Base-by-base conservation (phyloP, 2,329 filamentous ascomycete genomes). In the Alternaria brassicicola region DNA sequence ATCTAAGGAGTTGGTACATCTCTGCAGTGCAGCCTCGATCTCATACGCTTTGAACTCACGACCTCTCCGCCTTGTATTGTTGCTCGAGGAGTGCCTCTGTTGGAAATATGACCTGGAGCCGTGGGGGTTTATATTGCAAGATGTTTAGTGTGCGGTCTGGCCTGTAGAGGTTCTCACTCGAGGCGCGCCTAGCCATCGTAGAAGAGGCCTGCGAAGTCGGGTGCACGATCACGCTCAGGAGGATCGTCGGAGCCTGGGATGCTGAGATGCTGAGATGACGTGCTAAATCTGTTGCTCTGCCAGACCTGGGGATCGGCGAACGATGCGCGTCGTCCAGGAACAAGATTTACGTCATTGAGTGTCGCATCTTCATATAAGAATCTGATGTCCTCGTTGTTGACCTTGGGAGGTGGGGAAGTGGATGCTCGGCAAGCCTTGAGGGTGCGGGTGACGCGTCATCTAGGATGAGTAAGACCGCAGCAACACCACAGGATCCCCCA, bases 381-480 rank as follows among this genome's bases (percentile, higher is more conserved):
- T 6, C 28, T 42, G 43, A 36, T 39, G 26, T 23, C 35, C 39
- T 39, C 21, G 33, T 6, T 50, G 36, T 19, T 31, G 36, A 19
- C 15, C 21, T 17, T 19, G 26, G 26, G 23, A 30, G 33, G 17
- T 53, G 49, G 55, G 28, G 19, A 45, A 30, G 12, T 36, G 25
- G 31, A 49, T 26, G 55, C 55, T 55, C 31, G 55, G 55, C 38
- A 50, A 39, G 45, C 36, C 36, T 49, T 31, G 45, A 45, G 28
- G 50, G 26, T 58, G 45, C 39, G 35, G 51, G 33, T 51, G 52
- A 59, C 56, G 56, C 56, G 56, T 59, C 51, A 59, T 33, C 38
- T 38, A 23, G 39, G 56, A 46, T 54, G 46, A 35, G 42, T 36
- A 43, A 41, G 48, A 51, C 25, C 35, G 35, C 25, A 38, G 35